Evolutionary conservation across 345 rosid genomes (phyloP).

Genomic region (Triadica sebifera): DNA sequence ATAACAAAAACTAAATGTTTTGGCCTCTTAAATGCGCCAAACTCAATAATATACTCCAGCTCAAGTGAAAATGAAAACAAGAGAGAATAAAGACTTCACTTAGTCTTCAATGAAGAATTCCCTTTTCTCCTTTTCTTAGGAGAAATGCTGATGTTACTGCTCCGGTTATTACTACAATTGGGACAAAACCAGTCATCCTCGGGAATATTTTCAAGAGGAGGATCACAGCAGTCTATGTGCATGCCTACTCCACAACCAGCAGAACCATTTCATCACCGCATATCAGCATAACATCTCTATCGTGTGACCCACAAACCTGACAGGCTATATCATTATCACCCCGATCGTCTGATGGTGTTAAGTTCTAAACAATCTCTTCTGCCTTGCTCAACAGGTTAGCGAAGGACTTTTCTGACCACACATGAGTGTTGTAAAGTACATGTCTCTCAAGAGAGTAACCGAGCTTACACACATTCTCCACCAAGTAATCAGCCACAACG

Average conservation of each 20-base stretch:
- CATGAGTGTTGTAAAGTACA: conserved; percentile 65
- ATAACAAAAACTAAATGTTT: conserved; percentile 7
- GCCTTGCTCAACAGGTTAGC: conserved; percentile 42
- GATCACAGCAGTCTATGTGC: conserved; percentile 69
- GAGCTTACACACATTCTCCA: conserved; percentile 92
- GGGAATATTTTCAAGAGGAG: conserved; percentile 54
- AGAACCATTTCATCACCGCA: conserved; percentile 57
- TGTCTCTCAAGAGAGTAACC: conserved; percentile 80
- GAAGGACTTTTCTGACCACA: conserved; percentile 76
- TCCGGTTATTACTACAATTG: conserved; percentile 24
- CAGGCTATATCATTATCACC: conserved; percentile 35
- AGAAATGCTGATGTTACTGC: conserved; percentile 8
- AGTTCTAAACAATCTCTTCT: conserved; percentile 34
- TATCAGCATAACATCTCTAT: conserved; percentile 66
- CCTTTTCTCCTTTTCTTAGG: conserved; percentile 24
- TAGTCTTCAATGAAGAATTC: conserved; percentile 5
- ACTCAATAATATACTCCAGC: not conserved
- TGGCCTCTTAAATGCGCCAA: not conserved
- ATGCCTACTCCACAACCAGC: conserved; percentile 57
- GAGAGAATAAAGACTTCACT: not conserved
- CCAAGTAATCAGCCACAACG: conserved; percentile 76
- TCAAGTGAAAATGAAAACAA: too few relatives aligned
- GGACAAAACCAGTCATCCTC: conserved; percentile 75
- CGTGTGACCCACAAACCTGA: conserved; percentile 44
- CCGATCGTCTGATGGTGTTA: conserved; percentile 1